phyloP scores from a whole-genome alignment of 1,139 yeast genomes.

The Yamadazyma atmosphaerica region DNA sequence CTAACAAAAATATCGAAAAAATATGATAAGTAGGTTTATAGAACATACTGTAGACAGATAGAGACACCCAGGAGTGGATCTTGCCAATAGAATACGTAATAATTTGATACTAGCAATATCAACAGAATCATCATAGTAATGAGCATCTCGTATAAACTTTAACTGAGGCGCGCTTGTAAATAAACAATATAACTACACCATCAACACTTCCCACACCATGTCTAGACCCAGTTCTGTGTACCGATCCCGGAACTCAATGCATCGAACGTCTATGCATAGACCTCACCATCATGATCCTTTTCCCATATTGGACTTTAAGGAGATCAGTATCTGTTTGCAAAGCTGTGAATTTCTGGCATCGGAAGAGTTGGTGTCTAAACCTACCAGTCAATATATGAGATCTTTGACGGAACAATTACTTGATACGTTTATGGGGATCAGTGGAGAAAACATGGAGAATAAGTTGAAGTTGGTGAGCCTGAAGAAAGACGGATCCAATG shows the following conservation, averaged over 20 bases:
- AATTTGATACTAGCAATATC: too few relatives aligned
- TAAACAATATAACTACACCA: too few relatives aligned
- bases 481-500: conserved; percentile 12
- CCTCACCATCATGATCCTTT: conserved; percentile 39
- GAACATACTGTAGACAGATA: too few relatives aligned
- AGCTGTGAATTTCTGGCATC: conserved; percentile 64
- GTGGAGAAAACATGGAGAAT: conserved; percentile 43
- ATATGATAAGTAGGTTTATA: too few relatives aligned
- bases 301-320: conserved; percentile 67
- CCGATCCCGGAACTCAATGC: conserved; percentile 15
- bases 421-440: conserved; percentile 66
- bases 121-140: background rate
- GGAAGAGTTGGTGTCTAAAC: conserved; percentile 64
- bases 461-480: conserved; percentile 12
- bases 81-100: too few relatives aligned
- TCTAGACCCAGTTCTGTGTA: conserved; percentile 17
- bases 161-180: background rate
- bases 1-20: too few relatives aligned
- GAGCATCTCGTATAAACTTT: background rate
- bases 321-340: conserved; percentile 60
- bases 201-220: too few relatives aligned
- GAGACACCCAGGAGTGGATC: too few relatives aligned
- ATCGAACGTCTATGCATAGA: conserved; percentile 8
- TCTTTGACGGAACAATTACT: conserved; percentile 69
- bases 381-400: conserved; percentile 63